Evolutionary conservation across 2,329 filamentous ascomycete species (phyloP).

Genomic region (Hirsutella thompsonii): DNA sequence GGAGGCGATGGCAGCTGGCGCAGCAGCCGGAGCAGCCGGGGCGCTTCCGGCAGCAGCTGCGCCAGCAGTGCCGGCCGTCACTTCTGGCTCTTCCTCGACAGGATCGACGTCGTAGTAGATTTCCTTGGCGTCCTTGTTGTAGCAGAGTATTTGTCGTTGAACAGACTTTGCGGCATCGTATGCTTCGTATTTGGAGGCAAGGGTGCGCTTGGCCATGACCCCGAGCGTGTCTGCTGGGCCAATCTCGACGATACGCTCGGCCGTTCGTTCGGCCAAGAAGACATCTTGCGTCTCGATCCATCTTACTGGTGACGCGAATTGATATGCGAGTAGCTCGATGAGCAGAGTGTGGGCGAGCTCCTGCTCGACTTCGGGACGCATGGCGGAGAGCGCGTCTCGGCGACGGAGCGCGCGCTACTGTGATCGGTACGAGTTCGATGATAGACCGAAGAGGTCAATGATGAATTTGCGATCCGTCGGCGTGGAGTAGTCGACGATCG

Average conservation of each 20-base stretch:
- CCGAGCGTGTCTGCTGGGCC: conserved; percentile 94
- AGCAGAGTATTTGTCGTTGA: conserved; percentile 94
- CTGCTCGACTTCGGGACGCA: conserved; percentile 98
- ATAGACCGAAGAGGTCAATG: background rate
- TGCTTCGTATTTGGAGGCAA: conserved; percentile 95
- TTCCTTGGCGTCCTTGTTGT: conserved; percentile 98
- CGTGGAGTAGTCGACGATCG: background rate
- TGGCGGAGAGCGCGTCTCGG: conserved; percentile 31
- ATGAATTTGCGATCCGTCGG: background rate
- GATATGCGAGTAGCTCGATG: conserved; percentile 96
- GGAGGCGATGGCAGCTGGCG: conserved; percentile 37
- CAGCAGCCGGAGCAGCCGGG: conserved; percentile 39
- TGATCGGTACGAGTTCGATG: background rate
- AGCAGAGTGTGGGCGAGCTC: conserved; percentile 97
- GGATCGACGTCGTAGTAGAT: conserved; percentile 99
- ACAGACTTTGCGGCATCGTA: conserved; percentile 96
- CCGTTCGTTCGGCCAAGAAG: conserved; percentile 88
- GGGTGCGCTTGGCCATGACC: conserved; percentile 91
- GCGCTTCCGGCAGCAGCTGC: conserved; percentile 36
- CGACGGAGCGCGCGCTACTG: background rate
- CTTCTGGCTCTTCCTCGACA: conserved; percentile 74
- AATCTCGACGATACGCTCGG: conserved; percentile 95
- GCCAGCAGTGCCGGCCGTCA: conserved; percentile 34
- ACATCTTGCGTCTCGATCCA: conserved; percentile 99
- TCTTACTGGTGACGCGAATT: conserved; percentile 96